These are phyloP conservation scores for Vigna radiata DNA, from an alignment of 306 rosid species.

Conservation along the genomic window DNA sequence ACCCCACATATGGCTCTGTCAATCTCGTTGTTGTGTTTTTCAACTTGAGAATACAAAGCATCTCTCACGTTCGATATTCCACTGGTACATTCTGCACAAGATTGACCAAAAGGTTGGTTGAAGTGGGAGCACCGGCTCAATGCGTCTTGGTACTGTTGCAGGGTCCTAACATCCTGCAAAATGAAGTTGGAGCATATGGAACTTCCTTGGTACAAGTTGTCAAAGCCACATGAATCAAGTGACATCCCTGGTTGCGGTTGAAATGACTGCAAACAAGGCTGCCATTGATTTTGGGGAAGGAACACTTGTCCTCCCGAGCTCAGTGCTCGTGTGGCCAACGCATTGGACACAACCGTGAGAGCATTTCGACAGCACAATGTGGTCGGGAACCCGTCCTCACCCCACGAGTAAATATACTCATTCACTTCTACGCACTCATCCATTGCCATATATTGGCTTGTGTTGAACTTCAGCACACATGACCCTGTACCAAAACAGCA, in stretches of 20 bases:
- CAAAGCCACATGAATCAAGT: conserved; percentile 51
- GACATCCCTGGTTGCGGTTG: conserved; percentile 43
- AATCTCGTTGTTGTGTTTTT: not conserved
- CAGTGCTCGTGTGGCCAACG: conserved; percentile 45
- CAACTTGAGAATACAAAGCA: not conserved
- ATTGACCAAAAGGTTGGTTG: conserved; percentile 10
- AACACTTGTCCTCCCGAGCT: conserved; percentile 33
- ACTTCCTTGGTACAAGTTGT: conserved; percentile 38
- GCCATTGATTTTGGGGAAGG: conserved; percentile 46
- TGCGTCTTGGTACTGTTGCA: conserved; percentile 42
- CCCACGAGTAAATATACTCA: conserved; percentile 53
- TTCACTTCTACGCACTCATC: conserved; percentile 50
- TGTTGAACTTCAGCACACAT: conserved; percentile 57
- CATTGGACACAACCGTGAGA: conserved; percentile 54
- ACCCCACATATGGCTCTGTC: conserved; percentile 62
- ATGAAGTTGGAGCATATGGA: conserved; percentile 30
- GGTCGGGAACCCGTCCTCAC: conserved; percentile 45
- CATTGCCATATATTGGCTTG: conserved; percentile 45
- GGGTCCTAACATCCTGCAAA: conserved; percentile 17
- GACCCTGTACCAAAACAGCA: conserved; percentile 44
- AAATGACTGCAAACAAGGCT: conserved; percentile 45
- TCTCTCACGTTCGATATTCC: conserved; percentile 47
- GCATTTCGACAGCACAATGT: conserved; percentile 73
- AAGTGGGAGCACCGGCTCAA: conserved; percentile 53
- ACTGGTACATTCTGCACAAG: conserved; percentile 48